Evolutionary conservation across 2,329 filamentous ascomycete genomes (phyloP).

Genomic region (Neocucurbitaria cava): DNA sequence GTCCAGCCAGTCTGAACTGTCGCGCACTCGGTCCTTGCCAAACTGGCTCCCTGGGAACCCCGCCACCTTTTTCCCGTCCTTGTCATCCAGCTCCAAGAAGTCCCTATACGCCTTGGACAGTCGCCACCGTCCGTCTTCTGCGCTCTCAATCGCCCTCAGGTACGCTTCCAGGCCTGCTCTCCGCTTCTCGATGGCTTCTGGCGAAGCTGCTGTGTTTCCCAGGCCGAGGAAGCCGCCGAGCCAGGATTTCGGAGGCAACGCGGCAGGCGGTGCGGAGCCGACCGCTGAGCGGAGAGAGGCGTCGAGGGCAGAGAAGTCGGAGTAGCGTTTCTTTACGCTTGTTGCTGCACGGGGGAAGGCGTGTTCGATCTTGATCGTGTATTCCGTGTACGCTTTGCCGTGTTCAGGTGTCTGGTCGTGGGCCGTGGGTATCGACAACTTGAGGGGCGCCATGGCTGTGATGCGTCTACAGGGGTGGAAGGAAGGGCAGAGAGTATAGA

Average conservation of each 20-base stretch:
- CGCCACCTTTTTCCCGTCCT: constrained; percentile 23
- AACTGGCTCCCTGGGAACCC: constrained; percentile 45
- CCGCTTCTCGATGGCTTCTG: constrained; percentile 74
- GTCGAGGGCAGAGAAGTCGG: constrained; percentile 76
- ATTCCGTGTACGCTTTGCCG: constrained; percentile 74
- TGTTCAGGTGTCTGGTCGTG: constrained; percentile 57
- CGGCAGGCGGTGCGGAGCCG: constrained; percentile 68
- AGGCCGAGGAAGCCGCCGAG: constrained; percentile 61
- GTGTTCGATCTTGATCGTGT: constrained; percentile 78
- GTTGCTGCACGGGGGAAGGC: constrained; percentile 79
- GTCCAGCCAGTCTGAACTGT: constrained; percentile 72
- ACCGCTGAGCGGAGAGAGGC: constrained; percentile 65
- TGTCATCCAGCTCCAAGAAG: constrained; percentile 69
- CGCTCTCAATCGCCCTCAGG: constrained; percentile 73
- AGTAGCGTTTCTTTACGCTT: constrained; percentile 81
- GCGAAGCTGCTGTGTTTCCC: constrained; percentile 69
- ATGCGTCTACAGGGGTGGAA: background rate
- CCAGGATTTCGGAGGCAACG: constrained; percentile 78
- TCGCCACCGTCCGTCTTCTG: constrained; percentile 78
- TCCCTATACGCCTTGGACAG: constrained; percentile 74
- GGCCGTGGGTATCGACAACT: constrained; percentile 57
- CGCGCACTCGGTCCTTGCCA: constrained; percentile 54
- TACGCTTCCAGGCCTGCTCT: constrained; percentile 73
- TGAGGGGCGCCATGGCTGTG: constrained; percentile 52
- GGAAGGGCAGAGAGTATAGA: background rate